Evolutionary conservation across 2,329 filamentous ascomycete genomes (phyloP), one percentile per base, ranked within the genome.

Genomic region (Beauveria sp.): DNA sequence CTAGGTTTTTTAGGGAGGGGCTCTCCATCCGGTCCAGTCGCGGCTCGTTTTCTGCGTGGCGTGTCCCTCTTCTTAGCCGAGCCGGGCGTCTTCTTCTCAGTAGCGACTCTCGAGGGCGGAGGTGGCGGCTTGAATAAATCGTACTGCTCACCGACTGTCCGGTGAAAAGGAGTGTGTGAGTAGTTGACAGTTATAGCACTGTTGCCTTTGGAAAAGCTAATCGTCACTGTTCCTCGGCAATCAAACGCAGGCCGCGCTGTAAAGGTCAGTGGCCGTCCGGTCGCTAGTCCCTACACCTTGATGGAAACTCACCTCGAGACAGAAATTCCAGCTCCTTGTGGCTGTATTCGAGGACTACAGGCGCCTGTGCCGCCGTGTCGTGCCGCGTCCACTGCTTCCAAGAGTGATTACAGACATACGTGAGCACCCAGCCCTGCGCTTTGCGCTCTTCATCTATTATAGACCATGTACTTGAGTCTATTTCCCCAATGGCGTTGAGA

Each of bases 231-330:
- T 20, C 83, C 83, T 43, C 80, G 77, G 63, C 83, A 86, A 66
- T 86, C 82, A 64, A 85, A 86, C 0, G 83, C 83, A 57, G 83
- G 83, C 16, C 83, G 80, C 30, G 72, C 81, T 83, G 64, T 18
- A 30, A n/a, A 34, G n/a, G 54, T 63, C 20, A 63, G 64, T 18
- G 22, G 20, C 18, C 4, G 40, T 26, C 20, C 45, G 24, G 24
- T 18, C n/a, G 3, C 66, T 22, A 67, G 60, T 34, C 12, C 14
- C 6, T 34, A 12, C 2, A 26, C 55, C 53, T 63, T 20, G 30
- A 20, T 34, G 60, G 5, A 26, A 34, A 24, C 52, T 52, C 47
- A 63, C 62, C 58, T 20, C 57, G 42, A 8, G 51, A 38, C 16
- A 40, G 10, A 5, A 30, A 50, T 5, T 85, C 79, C 8, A 77